Evolutionary conservation across 2,329 filamentous ascomycete species (phyloP).

Genomic region (Diplodia scrobiculata): DNA sequence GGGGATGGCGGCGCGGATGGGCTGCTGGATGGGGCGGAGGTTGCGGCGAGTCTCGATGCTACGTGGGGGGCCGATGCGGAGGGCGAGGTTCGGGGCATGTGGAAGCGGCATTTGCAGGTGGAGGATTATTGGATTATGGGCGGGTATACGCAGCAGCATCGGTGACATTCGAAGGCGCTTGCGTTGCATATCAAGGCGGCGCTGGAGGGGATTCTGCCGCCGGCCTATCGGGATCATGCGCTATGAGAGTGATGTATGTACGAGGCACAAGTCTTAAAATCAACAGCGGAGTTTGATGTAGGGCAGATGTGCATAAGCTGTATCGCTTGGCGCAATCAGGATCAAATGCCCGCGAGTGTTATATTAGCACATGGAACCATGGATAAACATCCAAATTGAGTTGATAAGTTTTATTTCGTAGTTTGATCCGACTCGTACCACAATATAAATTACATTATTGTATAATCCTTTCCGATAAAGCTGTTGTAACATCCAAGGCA

Average conservation of each 20-base stretch:
- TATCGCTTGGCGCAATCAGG: no score
- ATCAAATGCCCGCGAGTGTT: no score
- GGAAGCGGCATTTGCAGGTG: constrained; percentile 8
- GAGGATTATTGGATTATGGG: constrained; percentile 12
- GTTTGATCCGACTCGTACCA: no score
- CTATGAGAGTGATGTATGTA: background rate
- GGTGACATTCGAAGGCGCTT: constrained; percentile 15
- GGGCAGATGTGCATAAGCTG: no score
- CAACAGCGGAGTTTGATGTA: no score
- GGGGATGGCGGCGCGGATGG: background rate
- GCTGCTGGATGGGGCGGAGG: constrained; percentile 36
- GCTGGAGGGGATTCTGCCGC: constrained; percentile 3
- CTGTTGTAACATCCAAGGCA: background rate
- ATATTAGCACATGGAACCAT: no score
- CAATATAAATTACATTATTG: no score
- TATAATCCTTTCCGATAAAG: no score
- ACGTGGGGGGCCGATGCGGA: constrained; percentile 50
- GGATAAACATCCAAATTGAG: no score
- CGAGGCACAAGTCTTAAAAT: no score
- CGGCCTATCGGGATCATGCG: constrained; percentile 1
- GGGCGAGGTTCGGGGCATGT: constrained; percentile 20
- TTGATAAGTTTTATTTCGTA: no score
- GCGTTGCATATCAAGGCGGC: constrained; percentile 13
- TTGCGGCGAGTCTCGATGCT: constrained; percentile 42
- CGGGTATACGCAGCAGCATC: constrained; percentile 23